Conservation (phyloP, 768 basidiomycete species). For the Pleurotus giganteus region DNA sequence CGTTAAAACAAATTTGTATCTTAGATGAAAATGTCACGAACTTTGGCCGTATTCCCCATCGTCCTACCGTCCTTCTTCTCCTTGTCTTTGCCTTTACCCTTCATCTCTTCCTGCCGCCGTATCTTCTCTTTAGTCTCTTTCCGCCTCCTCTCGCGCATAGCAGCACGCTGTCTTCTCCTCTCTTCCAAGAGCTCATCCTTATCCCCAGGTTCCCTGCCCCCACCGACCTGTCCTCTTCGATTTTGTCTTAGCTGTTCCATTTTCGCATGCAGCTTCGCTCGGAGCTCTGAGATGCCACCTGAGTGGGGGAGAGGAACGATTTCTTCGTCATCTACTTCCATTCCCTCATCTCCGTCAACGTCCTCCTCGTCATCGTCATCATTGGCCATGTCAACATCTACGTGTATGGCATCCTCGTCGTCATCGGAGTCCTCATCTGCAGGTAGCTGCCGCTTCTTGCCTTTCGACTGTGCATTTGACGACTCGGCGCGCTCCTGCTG, state of each 20-base stretch:
- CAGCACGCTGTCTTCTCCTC: slow-evolving; percentile 70
- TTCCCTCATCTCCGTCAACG: slow-evolving; percentile 33
- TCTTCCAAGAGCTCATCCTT: slow-evolving; percentile 85
- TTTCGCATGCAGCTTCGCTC: slow-evolving; percentile 71
- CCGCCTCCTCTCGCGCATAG: slow-evolving; percentile 80
- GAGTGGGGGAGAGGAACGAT: slow-evolving; percentile 64
- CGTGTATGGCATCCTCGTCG: slow-evolving; percentile 21
- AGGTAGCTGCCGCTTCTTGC: slow-evolving; percentile 45
- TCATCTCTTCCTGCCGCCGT: slow-evolving; percentile 56
- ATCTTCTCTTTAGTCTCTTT: slow-evolving; percentile 87
- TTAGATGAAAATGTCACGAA: slow-evolving; percentile 22
- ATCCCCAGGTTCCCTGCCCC: slow-evolving; percentile 48
- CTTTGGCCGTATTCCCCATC: slow-evolving; percentile 53
- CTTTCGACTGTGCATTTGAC: slow-evolving; percentile 32
- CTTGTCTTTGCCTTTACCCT: slow-evolving; percentile 47
- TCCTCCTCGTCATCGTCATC: slow-evolving; percentile 17
- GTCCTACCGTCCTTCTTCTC: slow-evolving; percentile 42
- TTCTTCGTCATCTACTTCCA: slow-evolving; percentile 35
- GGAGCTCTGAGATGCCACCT: slow-evolving; percentile 61
- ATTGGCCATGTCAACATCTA: neutral
- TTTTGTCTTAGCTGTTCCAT: slow-evolving; percentile 67
- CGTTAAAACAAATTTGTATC: neutral
- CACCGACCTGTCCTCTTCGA: slow-evolving; percentile 22
- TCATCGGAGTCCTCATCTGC: slow-evolving; percentile 29
- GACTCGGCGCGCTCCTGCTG: slow-evolving; percentile 48